These are phyloP conservation scores for Ophiostoma montium DNA, from an alignment of 2,329 filamentous ascomycete genomes.

Conservation along the genomic window DNA sequence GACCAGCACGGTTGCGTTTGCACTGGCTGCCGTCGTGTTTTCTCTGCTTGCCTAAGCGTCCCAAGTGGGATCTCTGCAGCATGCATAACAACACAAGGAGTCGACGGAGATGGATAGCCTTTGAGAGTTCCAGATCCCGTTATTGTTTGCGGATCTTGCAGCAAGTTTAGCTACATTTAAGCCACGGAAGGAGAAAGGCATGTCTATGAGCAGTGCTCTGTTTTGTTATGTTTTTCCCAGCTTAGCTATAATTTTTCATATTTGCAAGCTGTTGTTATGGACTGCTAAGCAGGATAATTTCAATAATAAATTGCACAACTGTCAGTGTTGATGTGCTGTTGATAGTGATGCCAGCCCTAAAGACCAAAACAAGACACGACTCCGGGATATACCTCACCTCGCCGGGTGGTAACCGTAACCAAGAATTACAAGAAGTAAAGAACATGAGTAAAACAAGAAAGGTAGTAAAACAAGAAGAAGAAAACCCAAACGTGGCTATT, in stretches of 20 bases:
- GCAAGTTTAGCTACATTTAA: too few species aligned
- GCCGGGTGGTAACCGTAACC: neutral
- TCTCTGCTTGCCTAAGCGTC: neutral
- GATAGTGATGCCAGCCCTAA: neutral
- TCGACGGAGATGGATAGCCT: neutral
- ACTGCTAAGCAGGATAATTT: too few species aligned
- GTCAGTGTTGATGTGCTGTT: too few species aligned
- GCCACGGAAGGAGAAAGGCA: too few species aligned
- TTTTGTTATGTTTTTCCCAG: too few species aligned
- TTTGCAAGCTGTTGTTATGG: too few species aligned
- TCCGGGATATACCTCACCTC: neutral
- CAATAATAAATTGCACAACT: too few species aligned
- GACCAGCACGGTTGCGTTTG: constrained; percentile 21
- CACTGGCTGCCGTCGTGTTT: constrained; percentile 20
- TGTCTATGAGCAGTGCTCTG: too few species aligned
- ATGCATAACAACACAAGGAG: neutral
- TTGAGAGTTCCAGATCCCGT: too few species aligned
- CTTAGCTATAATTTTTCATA: too few species aligned
- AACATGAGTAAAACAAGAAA: neutral
- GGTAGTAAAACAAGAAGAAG: neutral
- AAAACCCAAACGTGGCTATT: too few species aligned
- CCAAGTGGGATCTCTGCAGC: neutral
- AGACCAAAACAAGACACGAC: neutral
- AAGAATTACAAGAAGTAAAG: neutral
- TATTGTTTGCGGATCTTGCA: too few species aligned